Base-by-base conservation (phyloP, 2,329 filamentous ascomycete genomes). In the Dothideomycetes sp. region DNA sequence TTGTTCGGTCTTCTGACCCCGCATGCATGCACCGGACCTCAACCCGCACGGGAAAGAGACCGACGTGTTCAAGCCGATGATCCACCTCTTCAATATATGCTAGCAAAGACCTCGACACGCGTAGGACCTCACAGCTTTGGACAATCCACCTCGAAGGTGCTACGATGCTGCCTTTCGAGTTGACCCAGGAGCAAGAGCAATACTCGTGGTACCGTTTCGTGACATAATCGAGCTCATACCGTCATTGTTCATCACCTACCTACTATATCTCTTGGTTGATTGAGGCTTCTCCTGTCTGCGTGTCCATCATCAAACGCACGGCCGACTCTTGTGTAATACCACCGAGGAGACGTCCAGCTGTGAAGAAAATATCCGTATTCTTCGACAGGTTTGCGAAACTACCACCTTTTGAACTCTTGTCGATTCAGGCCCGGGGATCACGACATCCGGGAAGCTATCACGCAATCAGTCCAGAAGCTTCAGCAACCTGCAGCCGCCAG, bases 201-300 rank as follows among this genome's bases (percentile, higher is more conserved):
- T 52, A 49, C 45, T 51, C 48, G 22, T 52, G 48, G 48, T 52
- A 52, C 39, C 48, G 50, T 30, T 52, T 52, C 33, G 46, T 48
- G 42, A 51, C 48, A 15, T 48, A 45, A 48, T 23, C 18, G 45
- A 40, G 43, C 25, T 37, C 33, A 25, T 36, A 18, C 33, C 38
- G 28, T 28, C 19, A 16, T 33, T 17, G 22, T 31, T 42, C 30
- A 43, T 33, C n/a, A n/a, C n/a, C n/a, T n/a, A n/a, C n/a, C n/a
- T n/a, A n/a, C n/a, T n/a, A n/a, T n/a, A n/a, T 28, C 35, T 32
- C 31, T 36, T 33, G 15, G 16, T 29, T 17, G 33, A 22, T 31
- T 24, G 35, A 19, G 13, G n/a, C 28, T 15, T 37, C 20, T 20
- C 34, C 18, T 37, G 32, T 30, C 20, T 18, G 41, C 29, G 38